phyloP scores from a whole-genome alignment of 2,329 filamentous ascomycete species.

The Aspergillus sp. region DNA sequence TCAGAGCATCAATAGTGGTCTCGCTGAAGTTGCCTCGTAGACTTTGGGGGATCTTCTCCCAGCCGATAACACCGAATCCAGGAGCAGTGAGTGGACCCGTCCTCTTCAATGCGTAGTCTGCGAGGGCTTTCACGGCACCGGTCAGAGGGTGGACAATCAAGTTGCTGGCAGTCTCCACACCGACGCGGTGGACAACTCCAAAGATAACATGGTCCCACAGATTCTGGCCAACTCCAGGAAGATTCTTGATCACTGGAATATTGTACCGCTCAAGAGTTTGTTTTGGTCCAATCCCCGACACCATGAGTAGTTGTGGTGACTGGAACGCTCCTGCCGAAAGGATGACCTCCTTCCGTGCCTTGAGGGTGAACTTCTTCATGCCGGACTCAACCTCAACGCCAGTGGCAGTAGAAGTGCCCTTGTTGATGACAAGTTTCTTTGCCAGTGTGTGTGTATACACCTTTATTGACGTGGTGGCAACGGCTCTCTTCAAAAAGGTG shows the following conservation, averaged over 20 bases:
- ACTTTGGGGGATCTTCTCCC: slow-evolving; percentile 32
- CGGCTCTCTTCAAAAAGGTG: slow-evolving; percentile 2
- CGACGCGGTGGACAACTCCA: slow-evolving; percentile 13
- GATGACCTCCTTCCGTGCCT: slow-evolving; percentile 18
- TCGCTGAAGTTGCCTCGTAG: slow-evolving; percentile 15
- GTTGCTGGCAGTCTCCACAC: slow-evolving; percentile 3
- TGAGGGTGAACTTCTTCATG: background rate
- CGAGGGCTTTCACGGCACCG: background rate
- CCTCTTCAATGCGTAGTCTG: slow-evolving; percentile 3
- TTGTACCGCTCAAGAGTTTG: slow-evolving; percentile 3
- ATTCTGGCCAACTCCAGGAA: slow-evolving; percentile 20
- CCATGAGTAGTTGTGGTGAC: slow-evolving; percentile 30
- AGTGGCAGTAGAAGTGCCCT: slow-evolving; percentile 4
- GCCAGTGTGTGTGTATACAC: slow-evolving; percentile 17
- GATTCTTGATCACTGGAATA: slow-evolving; percentile 12
- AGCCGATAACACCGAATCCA: slow-evolving; percentile 22
- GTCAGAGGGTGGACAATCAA: slow-evolving; percentile 1
- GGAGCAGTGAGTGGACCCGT: slow-evolving; percentile 15
- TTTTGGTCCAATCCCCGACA: slow-evolving; percentile 28
- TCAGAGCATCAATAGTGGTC: slow-evolving; percentile 21
- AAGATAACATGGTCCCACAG: slow-evolving; percentile 20
- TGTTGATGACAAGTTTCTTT: slow-evolving; percentile 16
- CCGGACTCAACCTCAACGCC: slow-evolving; percentile 15
- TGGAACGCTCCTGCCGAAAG: slow-evolving; percentile 21
- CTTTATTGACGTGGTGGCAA: background rate